Conservation (phyloP, 768 basidiomycete species). For the Austroboletus eburneus region DNA sequence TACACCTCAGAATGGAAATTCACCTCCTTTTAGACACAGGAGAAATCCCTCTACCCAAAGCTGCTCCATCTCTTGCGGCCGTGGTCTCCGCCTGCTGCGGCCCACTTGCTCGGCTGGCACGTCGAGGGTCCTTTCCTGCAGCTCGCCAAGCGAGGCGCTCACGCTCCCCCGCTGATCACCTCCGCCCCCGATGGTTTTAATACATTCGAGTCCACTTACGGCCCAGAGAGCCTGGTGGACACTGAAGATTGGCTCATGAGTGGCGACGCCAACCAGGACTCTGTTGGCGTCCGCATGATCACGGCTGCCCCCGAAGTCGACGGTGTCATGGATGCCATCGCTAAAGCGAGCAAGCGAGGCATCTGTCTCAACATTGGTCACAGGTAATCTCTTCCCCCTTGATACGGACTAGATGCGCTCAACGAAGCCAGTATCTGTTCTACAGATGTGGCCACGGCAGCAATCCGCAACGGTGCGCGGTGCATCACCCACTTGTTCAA, state of each 20-base stretch:
- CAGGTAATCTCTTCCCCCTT: slow-evolving; percentile 31
- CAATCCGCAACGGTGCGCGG: slow-evolving; percentile 69
- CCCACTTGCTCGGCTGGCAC: slow-evolving; percentile 84
- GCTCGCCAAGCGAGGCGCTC: slow-evolving; percentile 77
- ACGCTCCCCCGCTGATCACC: slow-evolving; percentile 62
- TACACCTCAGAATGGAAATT: not conserved
- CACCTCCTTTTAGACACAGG: slow-evolving; percentile 59
- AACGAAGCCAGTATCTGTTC: slow-evolving; percentile 55
- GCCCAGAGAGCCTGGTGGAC: slow-evolving; percentile 56
- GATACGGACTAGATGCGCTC: not conserved
- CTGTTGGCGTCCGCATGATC: slow-evolving; percentile 67
- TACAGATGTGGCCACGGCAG: slow-evolving; percentile 66
- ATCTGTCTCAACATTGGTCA: slow-evolving; percentile 86
- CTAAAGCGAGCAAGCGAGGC: slow-evolving; percentile 56
- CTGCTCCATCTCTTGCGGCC: slow-evolving; percentile 66
- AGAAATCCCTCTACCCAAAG: slow-evolving; percentile 68
- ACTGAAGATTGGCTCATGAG: slow-evolving; percentile 66
- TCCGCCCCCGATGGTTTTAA: slow-evolving; percentile 58
- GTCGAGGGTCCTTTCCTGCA: slow-evolving; percentile 89
- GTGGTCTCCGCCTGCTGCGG: slow-evolving; percentile 57
- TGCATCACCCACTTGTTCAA: slow-evolving; percentile 93
- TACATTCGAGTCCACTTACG: slow-evolving; percentile 74
- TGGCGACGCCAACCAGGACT: slow-evolving; percentile 22
- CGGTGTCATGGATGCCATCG: slow-evolving; percentile 72
- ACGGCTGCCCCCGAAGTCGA: slow-evolving; percentile 85